Conservation (phyloP, 352 stramenopile genomes). For the Globisporangium nodosum region DNA sequence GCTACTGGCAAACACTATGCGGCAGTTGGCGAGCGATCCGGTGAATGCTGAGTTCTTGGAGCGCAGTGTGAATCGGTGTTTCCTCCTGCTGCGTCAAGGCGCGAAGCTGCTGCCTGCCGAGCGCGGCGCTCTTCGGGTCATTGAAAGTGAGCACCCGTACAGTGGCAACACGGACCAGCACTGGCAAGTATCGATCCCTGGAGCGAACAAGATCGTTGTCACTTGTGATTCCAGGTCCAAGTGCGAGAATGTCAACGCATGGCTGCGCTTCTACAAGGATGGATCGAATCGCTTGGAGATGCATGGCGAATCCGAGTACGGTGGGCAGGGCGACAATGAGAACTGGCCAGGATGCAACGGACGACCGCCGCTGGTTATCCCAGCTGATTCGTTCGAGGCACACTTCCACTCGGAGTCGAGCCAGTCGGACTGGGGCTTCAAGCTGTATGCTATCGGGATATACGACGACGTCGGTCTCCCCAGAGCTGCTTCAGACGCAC, state of each 20-base stretch:
- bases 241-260: conserved; percentile 63
- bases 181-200: conserved; percentile 62
- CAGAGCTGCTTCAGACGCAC: neutral
- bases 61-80: conserved; percentile 14
- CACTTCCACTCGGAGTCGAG: conserved; percentile 80
- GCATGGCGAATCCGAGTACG: conserved; percentile 53
- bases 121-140: conserved; percentile 36
- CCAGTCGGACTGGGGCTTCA: conserved; percentile 89
- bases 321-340: conserved; percentile 51
- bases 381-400: conserved; percentile 65
- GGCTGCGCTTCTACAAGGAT: conserved; percentile 64
- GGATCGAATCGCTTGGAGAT: conserved; percentile 34
- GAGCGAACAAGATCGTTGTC: conserved; percentile 56
- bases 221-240: conserved; percentile 69
- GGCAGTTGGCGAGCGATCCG: conserved; percentile 15
- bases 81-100: conserved; percentile 24
- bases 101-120: conserved; percentile 24
- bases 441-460: conserved; percentile 70
- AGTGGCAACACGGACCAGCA: conserved; percentile 59
- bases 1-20: conserved; percentile 20
- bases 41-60: conserved; percentile 16
- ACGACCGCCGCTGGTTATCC: conserved; percentile 61
- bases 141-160: conserved; percentile 78
- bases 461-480: conserved; percentile 26
- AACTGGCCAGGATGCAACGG: conserved; percentile 78